phyloP scores from a whole-genome alignment of 371 early-diverging fungal species.

The Mucor velutinosus region DNA sequence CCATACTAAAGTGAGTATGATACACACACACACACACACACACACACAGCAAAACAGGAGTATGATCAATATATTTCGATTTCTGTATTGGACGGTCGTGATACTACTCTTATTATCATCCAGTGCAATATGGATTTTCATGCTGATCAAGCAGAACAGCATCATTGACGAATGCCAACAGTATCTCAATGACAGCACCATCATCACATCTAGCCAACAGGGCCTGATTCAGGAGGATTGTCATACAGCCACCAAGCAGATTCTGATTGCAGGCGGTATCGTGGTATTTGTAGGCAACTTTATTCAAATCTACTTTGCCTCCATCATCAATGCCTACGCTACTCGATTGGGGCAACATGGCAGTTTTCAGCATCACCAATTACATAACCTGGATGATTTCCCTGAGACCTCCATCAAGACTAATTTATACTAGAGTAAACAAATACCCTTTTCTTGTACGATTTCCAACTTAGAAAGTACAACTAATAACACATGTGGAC shows the following conservation, averaged over 20 bases:
- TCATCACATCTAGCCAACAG: background rate
- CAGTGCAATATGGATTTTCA: conserved; percentile 9
- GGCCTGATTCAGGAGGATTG: conserved; percentile 17
- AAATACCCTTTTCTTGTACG: background rate
- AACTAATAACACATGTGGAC: background rate
- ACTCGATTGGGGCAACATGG: conserved; percentile 8
- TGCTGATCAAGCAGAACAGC: conserved; percentile 13
- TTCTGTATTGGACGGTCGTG: conserved; percentile 20
- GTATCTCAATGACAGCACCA: background rate
- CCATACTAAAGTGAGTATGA: background rate
- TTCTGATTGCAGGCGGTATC: conserved; percentile 14
- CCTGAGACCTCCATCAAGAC: conserved; percentile 25
- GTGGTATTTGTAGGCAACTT: conserved; percentile 17
- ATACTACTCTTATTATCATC: conserved; percentile 11
- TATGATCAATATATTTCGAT: conserved; percentile 21
- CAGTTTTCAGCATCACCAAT: conserved; percentile 21
- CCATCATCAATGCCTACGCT: conserved; percentile 23
- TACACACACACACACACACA: background rate
- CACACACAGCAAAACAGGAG: conserved; percentile 23
- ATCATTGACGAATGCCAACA: conserved; percentile 14
- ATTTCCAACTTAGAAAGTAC: background rate
- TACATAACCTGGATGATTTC: conserved; percentile 27
- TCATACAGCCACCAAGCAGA: conserved; percentile 11
- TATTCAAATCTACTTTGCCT: conserved; percentile 2
- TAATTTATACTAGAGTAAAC: conserved; percentile 8